Base-by-base conservation (phyloP, 2,329 filamentous ascomycete species). In the Pyrenophora tritici-repentis region DNA sequence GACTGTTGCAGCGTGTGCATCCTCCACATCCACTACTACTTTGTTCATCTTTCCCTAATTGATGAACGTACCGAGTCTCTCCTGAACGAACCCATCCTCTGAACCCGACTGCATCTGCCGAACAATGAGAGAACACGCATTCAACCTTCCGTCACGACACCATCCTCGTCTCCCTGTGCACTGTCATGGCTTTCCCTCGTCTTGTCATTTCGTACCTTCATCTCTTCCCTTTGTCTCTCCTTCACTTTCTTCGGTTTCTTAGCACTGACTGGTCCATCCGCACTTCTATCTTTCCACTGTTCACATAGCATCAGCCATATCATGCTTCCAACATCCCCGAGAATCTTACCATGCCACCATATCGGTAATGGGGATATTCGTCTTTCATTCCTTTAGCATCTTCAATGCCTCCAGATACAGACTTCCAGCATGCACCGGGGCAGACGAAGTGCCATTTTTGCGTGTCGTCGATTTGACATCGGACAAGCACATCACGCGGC, bases 371-470 rank as follows among this genome's bases (percentile, higher is more conserved):
- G 3, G 58, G 61, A 45, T 43, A 63, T 26, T 50, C 22, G 0
- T 53, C 60, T 34, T 61, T 43, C 10, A 66, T 16, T 1, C 63
- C 63, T 17, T 53, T 51, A 3, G 63, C 76, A 56, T 79, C 76
- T 32, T 75, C 72, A 2, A 74, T 65, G 6, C 76, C 76, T n/a
- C 76, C 76, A 1, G 72, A 75, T 1, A 78, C 75, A 2, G 64
- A 59, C 26, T 66, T 68, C 77, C 76, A 79, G 63, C 76, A 78
- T 13, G 62, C 55, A 3, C 75, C 74, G 0, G 75, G 72, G 52
- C 76, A 78, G 7, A 79, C 68, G 44, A 79, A 75, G 55, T 78
- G 69, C 76, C 76, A 78, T 50, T 61, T 69, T 3, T 49, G 55
- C 2, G 68, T 70, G 0, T 65, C 59, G 58, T 78, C 75, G 47